Conservation (phyloP, 2,329 filamentous ascomycete species). For the Aspergillus tanneri region DNA sequence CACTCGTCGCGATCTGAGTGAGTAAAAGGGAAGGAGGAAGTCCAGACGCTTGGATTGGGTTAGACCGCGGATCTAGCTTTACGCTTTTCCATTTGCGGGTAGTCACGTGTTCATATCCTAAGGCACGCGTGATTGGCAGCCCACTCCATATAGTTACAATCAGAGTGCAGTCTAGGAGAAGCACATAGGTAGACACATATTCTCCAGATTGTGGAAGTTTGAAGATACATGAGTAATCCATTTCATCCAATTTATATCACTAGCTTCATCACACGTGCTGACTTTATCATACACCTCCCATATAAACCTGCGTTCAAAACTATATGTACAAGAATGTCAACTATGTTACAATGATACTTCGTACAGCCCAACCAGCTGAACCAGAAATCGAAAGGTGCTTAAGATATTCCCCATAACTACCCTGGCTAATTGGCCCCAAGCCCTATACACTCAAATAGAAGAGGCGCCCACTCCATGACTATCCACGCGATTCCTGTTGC, state of each 20-base stretch:
- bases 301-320: background rate
- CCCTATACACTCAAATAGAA: conserved; percentile 9
- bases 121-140: no score
- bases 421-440: conserved; percentile 4
- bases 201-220: background rate
- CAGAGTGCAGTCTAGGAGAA: no score
- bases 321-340: conserved; percentile 12
- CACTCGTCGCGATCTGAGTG: background rate
- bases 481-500: conserved; percentile 10
- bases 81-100: no score
- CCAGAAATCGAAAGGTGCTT: conserved; percentile 1
- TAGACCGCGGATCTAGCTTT: no score
- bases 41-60: no score
- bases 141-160: no score
- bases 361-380: conserved; percentile 7
- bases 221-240: background rate
- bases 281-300: background rate
- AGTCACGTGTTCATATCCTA: no score
- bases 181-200: no score
- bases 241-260: background rate
- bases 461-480: conserved; percentile 8
- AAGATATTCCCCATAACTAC: background rate
- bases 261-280: background rate
- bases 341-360: conserved; percentile 7
- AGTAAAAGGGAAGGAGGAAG: background rate